These are phyloP conservation scores for Rhizophora apiculata DNA, from an alignment of 345 rosid genomes.

Conservation along the genomic window DNA sequence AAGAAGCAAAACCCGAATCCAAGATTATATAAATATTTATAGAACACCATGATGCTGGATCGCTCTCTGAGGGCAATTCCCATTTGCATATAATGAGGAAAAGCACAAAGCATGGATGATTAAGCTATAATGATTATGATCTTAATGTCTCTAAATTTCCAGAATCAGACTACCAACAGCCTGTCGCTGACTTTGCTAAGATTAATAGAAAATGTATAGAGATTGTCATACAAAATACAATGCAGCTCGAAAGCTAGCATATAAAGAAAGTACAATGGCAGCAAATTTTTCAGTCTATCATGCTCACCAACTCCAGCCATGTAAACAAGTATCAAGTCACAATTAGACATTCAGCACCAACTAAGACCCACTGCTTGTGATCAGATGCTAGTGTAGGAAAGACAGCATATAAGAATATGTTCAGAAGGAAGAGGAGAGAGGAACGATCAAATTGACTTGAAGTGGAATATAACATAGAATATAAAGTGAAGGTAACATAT, in stretches of 20 bases:
- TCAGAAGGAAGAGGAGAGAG: neutral
- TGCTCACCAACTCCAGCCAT: conserved; percentile 1
- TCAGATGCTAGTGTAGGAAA: neutral
- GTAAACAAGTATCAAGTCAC: neutral
- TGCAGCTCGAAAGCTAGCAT: conserved; percentile 2
- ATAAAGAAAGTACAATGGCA: no score
- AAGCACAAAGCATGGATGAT: conserved; percentile 1
- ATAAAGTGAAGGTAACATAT: neutral
- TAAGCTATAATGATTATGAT: neutral
- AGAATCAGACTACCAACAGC: neutral
- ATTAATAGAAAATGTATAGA: neutral
- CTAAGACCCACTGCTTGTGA: neutral
- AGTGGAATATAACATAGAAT: conserved; percentile 10
- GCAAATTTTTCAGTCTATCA: conserved; percentile 1
- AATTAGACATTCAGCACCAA: conserved; percentile 5
- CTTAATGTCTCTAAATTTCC: conserved; percentile 14
- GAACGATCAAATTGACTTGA: neutral
- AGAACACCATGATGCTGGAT: neutral
- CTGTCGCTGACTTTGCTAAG: no score
- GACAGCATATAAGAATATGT: neutral
- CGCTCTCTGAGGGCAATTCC: conserved; percentile 2
- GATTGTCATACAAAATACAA: neutral
- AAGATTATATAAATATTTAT: neutral
- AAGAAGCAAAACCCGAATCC: conserved; percentile 2
- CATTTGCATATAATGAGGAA: neutral